Evolutionary conservation across 768 basidiomycete genomes (phyloP), one percentile per base, ranked within the genome.

Genomic region (Mycena pura): DNA sequence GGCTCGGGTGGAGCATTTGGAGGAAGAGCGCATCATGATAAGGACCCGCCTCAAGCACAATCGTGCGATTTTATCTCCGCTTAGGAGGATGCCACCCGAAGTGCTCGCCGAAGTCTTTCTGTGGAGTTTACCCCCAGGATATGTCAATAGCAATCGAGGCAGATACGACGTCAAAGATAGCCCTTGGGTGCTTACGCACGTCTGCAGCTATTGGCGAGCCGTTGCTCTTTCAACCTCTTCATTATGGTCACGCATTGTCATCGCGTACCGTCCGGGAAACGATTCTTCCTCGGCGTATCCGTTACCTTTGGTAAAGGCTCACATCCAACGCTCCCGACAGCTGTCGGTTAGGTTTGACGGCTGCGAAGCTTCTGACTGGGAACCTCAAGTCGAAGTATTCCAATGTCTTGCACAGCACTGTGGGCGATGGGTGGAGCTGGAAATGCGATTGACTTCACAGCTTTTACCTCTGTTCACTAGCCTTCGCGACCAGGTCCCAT

Each of bases 361-460:
- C 22, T 19, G 1, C 17, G 17, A 43, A 15, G 15, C 6, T 2
- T 0, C 21, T 9, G 49, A 27, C 22, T 25, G 40, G 5, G n/a
- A 3, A 5, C 17, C 25, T 17, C 57, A 58, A 27, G 14, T 58
- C 15, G 38, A 43, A 29, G 44, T 34, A 29, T 43, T 58, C 29
- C 1, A 43, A 17, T 39, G 19, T 15, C 22, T 58, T 3, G 39
- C 39, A 1, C 7, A 15, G 29, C 39, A 44, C n/a, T 32, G 39
- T 25, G n/a, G 19, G 2, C 39, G 27, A 0, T 60, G 50, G 58
- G 58, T 52, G 21, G 58, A 60, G 6, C 50, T 60, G 9, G 9
- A 0, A 21, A 3, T 60, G 1, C 2, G 24, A 17, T 13, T 60
- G 34, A 52, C 57, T 2, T 25, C 48, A 15, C 22, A 21, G 1